phyloP scores from a whole-genome alignment of 129 eudicot genomes.

The Helianthus annuus region HanXRQr2.0-SUNRISE NC_035440.2:69397167-69397666 shows the following conservation, averaged over 20 bases:
- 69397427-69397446: conserved; percentile 54
- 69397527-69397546: no score
- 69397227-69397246: conserved; percentile 6
- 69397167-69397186: no score
- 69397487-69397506: no score
- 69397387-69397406: conserved; percentile 75
- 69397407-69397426: conserved; percentile 23
- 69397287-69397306: conserved; percentile 45
- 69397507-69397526: no score
- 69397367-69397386: conserved; percentile 57
- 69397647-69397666: no score
- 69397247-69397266: conserved; percentile 93
- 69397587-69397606: no score
- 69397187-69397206: no score
- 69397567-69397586: no score
- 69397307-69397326: conserved; percentile 34
- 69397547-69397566: no score
- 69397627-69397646: no score
- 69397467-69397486: neutral
- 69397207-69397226: no score
- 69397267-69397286: conserved; percentile 95
- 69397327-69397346: conserved; percentile 18
- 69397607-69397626: no score
- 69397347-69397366: neutral
- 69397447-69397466: conserved; percentile 48